A percentile compares a stretch with the other conserved stretches of the same genome.
Evolutionary conservation across 1,284 basidiomycete genomes (phyloP).

Genomic region (Sutorius eximius): DNA sequence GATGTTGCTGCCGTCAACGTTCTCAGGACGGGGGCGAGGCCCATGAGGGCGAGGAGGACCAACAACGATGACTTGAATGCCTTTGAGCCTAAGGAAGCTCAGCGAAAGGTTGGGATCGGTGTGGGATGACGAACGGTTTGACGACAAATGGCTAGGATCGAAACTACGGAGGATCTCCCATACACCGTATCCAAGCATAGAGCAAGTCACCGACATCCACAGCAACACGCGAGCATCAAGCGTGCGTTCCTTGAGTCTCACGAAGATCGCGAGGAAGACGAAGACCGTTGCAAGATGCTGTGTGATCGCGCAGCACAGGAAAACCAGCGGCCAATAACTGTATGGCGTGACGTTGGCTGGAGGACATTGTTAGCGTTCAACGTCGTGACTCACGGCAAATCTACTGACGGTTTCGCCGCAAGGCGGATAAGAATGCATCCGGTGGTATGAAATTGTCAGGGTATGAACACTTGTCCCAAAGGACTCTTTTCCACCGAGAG

Average conservation of each 20-base stretch:
- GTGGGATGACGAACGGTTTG: conserved; percentile 26
- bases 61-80: conserved; percentile 75
- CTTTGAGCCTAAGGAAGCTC: conserved; percentile 55
- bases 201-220: conserved; percentile 62
- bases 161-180: conserved; percentile 60
- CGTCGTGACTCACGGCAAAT: conserved; percentile 5
- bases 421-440: conserved; percentile 72
- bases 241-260: conserved; percentile 61
- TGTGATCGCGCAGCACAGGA: conserved; percentile 76
- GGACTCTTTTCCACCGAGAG: conserved; percentile 74
- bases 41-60: conserved; percentile 85
- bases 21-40: conserved; percentile 87
- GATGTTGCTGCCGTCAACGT: conserved; percentile 95
- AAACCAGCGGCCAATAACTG: conserved; percentile 71
- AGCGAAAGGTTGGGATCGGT: conserved; percentile 2
- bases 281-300: conserved; percentile 83
- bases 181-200: conserved; percentile 57
- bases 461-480: conserved; percentile 79
- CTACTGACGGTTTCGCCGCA: conserved; percentile 74
- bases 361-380: conserved; percentile 17
- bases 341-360: conserved; percentile 77
- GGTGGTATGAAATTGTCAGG: conserved; percentile 90
- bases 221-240: conserved; percentile 72
- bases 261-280: conserved; percentile 81
- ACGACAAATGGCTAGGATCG: conserved; percentile 15